These are phyloP conservation scores for Fomitopsis betulina DNA, from an alignment of 1,284 basidiomycete species.

Conservation along the genomic window DNA sequence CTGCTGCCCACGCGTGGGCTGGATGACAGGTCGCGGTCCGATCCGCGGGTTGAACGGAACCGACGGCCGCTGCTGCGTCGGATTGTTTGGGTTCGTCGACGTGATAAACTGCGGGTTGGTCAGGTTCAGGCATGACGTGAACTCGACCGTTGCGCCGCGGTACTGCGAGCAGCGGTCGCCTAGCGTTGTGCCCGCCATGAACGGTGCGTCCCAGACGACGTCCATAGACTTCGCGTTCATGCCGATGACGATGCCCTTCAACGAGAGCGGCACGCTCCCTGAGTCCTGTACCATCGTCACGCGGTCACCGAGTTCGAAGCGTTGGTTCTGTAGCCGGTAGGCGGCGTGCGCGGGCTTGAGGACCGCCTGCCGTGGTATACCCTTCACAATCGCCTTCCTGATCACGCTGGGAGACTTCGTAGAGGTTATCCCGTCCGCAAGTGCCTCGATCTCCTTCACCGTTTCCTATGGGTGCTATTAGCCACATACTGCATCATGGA, in stretches of 20 bases:
- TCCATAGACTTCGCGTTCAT: constrained; percentile 86
- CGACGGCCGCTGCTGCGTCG: constrained; percentile 35
- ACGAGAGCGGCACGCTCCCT: constrained; percentile 88
- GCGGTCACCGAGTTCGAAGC: constrained; percentile 91
- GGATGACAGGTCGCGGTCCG: constrained; percentile 61
- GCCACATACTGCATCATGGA: too few species aligned
- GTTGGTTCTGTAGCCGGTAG: constrained; percentile 88
- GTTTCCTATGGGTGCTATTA: constrained; percentile 46
- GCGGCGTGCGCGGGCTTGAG: constrained; percentile 91
- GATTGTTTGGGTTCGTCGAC: constrained; percentile 54
- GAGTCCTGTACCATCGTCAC: constrained; percentile 95
- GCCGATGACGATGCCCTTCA: constrained; percentile 93
- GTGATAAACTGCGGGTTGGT: constrained; percentile 79
- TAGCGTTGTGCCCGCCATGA: constrained; percentile 89
- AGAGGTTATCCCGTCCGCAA: constrained; percentile 65
- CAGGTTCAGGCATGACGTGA: constrained; percentile 83
- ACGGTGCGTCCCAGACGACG: constrained; percentile 95
- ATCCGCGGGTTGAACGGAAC: constrained; percentile 61
- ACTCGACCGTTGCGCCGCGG: constrained; percentile 81
- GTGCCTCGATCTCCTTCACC: constrained; percentile 72
- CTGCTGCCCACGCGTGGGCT: constrained; percentile 45
- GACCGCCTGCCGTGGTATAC: constrained; percentile 91
- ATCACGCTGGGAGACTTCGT: constrained; percentile 59
- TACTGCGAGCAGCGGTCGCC: constrained; percentile 88
- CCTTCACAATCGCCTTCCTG: constrained; percentile 88